These are phyloP conservation scores for Scutellaria baicalensis DNA, from an alignment of 257 asterid genomes.

Conservation along the genomic window DNA sequence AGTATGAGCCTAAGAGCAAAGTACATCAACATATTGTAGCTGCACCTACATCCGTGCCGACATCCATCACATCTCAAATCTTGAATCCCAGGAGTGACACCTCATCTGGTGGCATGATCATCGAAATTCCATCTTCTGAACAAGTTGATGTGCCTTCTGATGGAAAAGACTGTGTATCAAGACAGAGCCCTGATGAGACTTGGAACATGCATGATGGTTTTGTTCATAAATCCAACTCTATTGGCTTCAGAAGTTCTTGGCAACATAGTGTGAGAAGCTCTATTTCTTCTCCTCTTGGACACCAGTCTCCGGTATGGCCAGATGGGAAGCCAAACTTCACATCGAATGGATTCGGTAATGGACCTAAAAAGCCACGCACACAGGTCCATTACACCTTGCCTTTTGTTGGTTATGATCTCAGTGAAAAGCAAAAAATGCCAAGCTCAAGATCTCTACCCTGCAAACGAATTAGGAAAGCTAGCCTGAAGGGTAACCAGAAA, in stretches of 20 bases:
- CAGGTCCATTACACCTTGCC: slow-evolving; percentile 88
- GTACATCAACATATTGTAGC: slow-evolving; percentile 23
- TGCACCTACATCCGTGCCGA: slow-evolving; percentile 16
- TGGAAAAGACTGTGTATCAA: slow-evolving; percentile 23
- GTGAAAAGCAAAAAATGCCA: slow-evolving; percentile 42
- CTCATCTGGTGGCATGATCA: slow-evolving; percentile 31
- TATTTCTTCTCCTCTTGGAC: slow-evolving; percentile 45
- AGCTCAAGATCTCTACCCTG: slow-evolving; percentile 58
- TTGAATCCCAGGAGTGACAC: slow-evolving; percentile 24
- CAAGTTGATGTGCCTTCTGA: slow-evolving; percentile 28
- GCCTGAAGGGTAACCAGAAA: slow-evolving; percentile 65
- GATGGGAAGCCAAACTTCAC: slow-evolving; percentile 46
- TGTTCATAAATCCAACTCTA: slow-evolving; percentile 32
- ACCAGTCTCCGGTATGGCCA: slow-evolving; percentile 49
- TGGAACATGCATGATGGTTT: slow-evolving; percentile 33
- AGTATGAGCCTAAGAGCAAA: slow-evolving; percentile 15
- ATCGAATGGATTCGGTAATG: slow-evolving; percentile 54
- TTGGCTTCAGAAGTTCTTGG: slow-evolving; percentile 33
- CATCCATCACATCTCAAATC: slow-evolving; percentile 19
- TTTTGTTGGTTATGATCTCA: slow-evolving; percentile 44
- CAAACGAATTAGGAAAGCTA: slow-evolving; percentile 86
- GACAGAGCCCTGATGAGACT: slow-evolving; percentile 37
- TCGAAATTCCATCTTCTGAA: slow-evolving; percentile 54
- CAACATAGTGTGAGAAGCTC: slow-evolving; percentile 41
- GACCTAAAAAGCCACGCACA: slow-evolving; percentile 92